Evolutionary conservation across 306 rosid species (phyloP).

Genomic region (Vicia villosa): DNA sequence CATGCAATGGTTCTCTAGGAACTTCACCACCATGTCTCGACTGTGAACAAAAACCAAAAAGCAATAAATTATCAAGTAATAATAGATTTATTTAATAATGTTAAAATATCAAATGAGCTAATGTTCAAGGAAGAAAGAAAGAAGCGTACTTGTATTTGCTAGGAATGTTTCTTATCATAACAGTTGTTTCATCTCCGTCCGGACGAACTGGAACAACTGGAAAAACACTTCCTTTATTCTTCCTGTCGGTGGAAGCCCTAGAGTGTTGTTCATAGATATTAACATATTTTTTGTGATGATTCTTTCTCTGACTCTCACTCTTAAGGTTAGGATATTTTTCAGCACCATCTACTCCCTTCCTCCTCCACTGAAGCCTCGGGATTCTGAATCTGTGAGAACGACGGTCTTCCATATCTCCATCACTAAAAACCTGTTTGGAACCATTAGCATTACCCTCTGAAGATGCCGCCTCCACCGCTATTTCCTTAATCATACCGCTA

Average conservation of each 20-base stretch:
- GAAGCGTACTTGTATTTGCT: conserved; percentile 56
- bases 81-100: too few species aligned
- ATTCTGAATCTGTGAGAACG: not conserved
- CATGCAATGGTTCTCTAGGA: conserved; percentile 51
- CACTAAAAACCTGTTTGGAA: too few species aligned
- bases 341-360: not conserved
- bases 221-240: not conserved
- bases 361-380: not conserved
- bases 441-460: not conserved
- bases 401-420: not conserved
- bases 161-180: conserved; percentile 66
- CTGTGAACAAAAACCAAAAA: conserved; percentile 15
- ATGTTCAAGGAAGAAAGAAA: not conserved
- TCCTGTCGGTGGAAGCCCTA: not conserved
- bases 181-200: conserved; percentile 39
- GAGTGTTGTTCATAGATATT: too few species aligned
- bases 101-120: too few species aligned
- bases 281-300: not conserved
- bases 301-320: not conserved
- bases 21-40: conserved; percentile 45
- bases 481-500: not conserved
- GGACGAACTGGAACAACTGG: conserved; percentile 7
- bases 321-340: too few species aligned
- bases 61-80: too few species aligned
- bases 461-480: not conserved